A percentile compares a stretch with the other conserved stretches of the same genome.
Evolutionary conservation across 192 early-diverging fungal genomes (phyloP).

Genomic region (Gonapodya sp.): DNA sequence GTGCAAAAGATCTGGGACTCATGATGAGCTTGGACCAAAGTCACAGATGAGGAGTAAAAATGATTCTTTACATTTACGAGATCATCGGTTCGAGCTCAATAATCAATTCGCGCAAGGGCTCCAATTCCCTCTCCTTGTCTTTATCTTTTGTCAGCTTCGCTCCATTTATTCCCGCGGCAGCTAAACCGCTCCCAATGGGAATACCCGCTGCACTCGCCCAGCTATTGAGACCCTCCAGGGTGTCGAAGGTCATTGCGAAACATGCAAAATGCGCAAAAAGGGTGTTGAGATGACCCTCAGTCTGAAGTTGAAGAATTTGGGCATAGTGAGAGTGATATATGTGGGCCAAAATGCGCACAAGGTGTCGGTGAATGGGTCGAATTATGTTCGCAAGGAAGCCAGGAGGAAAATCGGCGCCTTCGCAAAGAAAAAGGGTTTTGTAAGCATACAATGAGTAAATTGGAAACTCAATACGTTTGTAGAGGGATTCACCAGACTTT

Average conservation of each 20-base stretch:
- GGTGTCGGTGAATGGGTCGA: conserved; percentile 67
- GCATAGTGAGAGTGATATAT: conserved; percentile 89
- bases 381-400: conserved; percentile 56
- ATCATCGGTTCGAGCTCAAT: not conserved
- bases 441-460: not conserved
- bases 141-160: not conserved
- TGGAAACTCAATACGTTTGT: too few species aligned
- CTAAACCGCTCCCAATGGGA: not conserved
- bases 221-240: conserved; percentile 45
- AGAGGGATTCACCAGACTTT: conserved; percentile 54
- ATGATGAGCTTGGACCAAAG: not conserved
- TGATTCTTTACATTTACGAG: too few species aligned
- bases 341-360: conserved; percentile 85
- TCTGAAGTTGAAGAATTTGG: conserved; percentile 66
- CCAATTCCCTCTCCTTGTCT: not conserved
- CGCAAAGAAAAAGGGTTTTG: not conserved
- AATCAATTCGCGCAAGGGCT: not conserved
- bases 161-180: not conserved
- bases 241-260: conserved; percentile 86
- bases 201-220: not conserved
- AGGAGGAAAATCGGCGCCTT: conserved; percentile 74
- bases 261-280: conserved; percentile 92
- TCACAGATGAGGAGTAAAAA: not conserved
- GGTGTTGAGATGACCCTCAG: conserved; percentile 89
- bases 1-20: not conserved